A percentile compares a stretch with the other conserved stretches of the same genome.
These are phyloP conservation scores for Sugiyamaella chiloensis DNA, from an alignment of 805 yeast genomes.

Conservation along the genomic window DNA sequence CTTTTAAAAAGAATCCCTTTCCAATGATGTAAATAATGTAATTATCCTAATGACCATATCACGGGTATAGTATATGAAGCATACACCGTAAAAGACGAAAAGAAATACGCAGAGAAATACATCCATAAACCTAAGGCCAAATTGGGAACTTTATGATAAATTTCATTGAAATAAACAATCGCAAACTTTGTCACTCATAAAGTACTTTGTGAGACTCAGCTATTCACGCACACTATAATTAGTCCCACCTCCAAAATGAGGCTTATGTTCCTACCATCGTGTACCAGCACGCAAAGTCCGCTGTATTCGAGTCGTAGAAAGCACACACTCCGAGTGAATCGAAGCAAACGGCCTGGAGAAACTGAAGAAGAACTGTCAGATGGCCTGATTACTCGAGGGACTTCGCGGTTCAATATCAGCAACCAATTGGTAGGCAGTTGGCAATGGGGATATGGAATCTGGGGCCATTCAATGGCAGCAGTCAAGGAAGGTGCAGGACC, in stretches of 20 bases:
- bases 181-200: no score
- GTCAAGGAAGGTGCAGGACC: not conserved
- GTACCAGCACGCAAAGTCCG: not conserved
- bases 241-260: not conserved
- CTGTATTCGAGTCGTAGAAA: not conserved
- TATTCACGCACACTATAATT: not conserved
- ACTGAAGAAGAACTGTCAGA: not conserved
- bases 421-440: slow-evolving; percentile 4
- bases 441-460: slow-evolving; percentile 16
- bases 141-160: no score
- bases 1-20: no score
- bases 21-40: no score
- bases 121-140: no score
- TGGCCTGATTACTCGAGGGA: slow-evolving; percentile 10
- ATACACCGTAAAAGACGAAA: no score
- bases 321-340: slow-evolving; percentile 1
- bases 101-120: no score
- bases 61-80: no score
- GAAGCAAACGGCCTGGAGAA: not conserved
- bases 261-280: slow-evolving; percentile 1
- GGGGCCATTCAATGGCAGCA: slow-evolving; percentile 2
- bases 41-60: no score
- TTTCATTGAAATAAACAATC: no score
- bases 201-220: no score
- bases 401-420: slow-evolving; percentile 6